Conservation (phyloP, 1,139 yeast genomes). For the Lodderomyces oxycetoniae region DNA sequence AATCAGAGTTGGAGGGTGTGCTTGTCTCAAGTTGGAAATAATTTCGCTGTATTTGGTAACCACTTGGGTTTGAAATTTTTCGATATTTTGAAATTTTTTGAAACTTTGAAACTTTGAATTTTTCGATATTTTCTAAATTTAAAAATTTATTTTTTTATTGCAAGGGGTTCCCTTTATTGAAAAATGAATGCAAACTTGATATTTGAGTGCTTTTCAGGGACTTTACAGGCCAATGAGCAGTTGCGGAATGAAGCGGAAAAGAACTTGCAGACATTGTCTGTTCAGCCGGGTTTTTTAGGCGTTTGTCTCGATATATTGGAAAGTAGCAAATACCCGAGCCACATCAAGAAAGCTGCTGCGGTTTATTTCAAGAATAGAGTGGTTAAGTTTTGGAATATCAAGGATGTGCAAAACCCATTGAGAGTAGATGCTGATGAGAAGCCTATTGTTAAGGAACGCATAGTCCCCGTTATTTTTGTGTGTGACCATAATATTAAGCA, state of each 20-base stretch:
- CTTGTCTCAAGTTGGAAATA: no score
- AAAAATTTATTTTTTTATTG: no score
- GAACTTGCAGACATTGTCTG: constrained; percentile 54
- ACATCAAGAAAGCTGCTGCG: constrained; percentile 74
- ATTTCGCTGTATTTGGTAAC: no score
- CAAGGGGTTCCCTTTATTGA: no score
- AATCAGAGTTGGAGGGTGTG: no score
- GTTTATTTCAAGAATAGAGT: constrained; percentile 81
- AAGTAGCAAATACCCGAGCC: constrained; percentile 41
- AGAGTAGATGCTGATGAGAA: constrained; percentile 65
- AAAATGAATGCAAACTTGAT: constrained; percentile 68
- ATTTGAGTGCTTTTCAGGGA: constrained; percentile 76
- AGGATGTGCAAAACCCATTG: constrained; percentile 6
- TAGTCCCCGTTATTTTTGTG: constrained; percentile 41
- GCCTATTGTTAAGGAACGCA: constrained; percentile 60
- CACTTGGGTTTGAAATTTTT: no score
- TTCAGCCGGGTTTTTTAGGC: constrained; percentile 68
- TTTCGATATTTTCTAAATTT: no score
- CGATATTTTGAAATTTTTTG: background rate
- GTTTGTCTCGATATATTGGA: constrained; percentile 74
- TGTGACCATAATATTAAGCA: constrained; percentile 47
- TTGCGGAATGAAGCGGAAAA: constrained; percentile 67
- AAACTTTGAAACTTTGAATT: background rate
- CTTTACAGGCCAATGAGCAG: constrained; percentile 64
- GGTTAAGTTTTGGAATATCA: constrained; percentile 55